Evolutionary conservation across 2,329 filamentous ascomycete species (phyloP).

Genomic region (Clarireedia sp.): DNA sequence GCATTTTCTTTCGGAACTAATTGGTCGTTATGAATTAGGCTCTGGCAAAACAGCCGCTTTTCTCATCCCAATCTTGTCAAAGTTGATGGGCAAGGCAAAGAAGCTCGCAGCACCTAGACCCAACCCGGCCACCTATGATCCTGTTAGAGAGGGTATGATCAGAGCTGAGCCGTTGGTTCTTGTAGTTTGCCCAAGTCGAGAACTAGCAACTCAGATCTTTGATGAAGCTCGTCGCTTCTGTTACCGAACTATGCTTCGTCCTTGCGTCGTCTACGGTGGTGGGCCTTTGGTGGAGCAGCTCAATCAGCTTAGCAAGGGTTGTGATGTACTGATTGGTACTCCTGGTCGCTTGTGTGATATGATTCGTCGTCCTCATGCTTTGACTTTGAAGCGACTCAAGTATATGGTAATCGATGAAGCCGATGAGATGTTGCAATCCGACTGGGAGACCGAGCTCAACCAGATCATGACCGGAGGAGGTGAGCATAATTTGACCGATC

Average conservation of each 20-base stretch:
- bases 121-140: conserved; percentile 48
- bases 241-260: conserved; percentile 90
- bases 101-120: conserved; percentile 75
- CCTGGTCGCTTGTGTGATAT: conserved; percentile 82
- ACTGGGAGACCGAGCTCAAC: conserved; percentile 71
- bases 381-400: conserved; percentile 69
- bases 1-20: neutral
- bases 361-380: conserved; percentile 59
- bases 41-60: conserved; percentile 96
- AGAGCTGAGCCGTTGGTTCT: conserved; percentile 83
- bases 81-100: conserved; percentile 92
- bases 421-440: conserved; percentile 76
- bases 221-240: conserved; percentile 88
- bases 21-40: conserved; percentile 43
- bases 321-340: conserved; percentile 81
- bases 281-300: conserved; percentile 63
- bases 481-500: conserved; percentile 36
- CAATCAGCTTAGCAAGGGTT: conserved; percentile 69
- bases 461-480: conserved; percentile 75
- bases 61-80: conserved; percentile 78
- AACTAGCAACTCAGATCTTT: conserved; percentile 90
- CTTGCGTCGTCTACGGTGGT: conserved; percentile 84
- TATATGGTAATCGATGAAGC: conserved; percentile 87
- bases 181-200: conserved; percentile 77
- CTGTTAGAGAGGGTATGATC: conserved; percentile 39